These are phyloP conservation scores for Penicillium robsamsonii DNA, from an alignment of 495 filamentous ascomycete genomes.

Conservation along the genomic window DNA sequence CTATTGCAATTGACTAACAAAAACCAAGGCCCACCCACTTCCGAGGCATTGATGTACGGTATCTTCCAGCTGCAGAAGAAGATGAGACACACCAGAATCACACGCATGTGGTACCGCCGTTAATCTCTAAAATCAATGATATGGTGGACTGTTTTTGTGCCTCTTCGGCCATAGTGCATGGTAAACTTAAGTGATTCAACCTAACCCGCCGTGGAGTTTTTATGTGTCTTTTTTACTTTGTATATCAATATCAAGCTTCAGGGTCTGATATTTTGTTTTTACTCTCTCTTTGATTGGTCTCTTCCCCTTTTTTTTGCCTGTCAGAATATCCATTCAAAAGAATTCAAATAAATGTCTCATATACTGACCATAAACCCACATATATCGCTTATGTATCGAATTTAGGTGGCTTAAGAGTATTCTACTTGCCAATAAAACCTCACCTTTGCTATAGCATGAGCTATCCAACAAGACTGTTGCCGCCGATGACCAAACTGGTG, in stretches of 20 bases:
- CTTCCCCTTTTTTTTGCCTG: slow-evolving; percentile 7
- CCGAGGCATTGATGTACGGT: slow-evolving; percentile 91
- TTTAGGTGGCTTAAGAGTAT: not conserved
- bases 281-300: not conserved
- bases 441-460: too few relatives aligned
- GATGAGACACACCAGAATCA: slow-evolving; percentile 74
- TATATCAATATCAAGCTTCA: slow-evolving; percentile 26
- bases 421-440: too few relatives aligned
- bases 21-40: slow-evolving; percentile 67
- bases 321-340: slow-evolving; percentile 11
- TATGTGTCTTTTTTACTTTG: slow-evolving; percentile 26
- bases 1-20: slow-evolving; percentile 22
- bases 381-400: not conserved
- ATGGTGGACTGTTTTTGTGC: slow-evolving; percentile 12
- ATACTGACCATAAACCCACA: not conserved
- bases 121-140: slow-evolving; percentile 18
- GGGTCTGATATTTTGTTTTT: slow-evolving; percentile 12
- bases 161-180: slow-evolving; percentile 19
- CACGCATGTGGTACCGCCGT: slow-evolving; percentile 53
- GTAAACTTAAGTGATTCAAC: slow-evolving; percentile 20
- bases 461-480: slow-evolving; percentile 43
- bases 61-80: slow-evolving; percentile 93
- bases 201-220: slow-evolving; percentile 21
- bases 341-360: slow-evolving; percentile 5
- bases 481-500: slow-evolving; percentile 80